These are phyloP conservation scores for Russula abietina DNA, from an alignment of 768 basidiomycete genomes.

Conservation along the genomic window DNA sequence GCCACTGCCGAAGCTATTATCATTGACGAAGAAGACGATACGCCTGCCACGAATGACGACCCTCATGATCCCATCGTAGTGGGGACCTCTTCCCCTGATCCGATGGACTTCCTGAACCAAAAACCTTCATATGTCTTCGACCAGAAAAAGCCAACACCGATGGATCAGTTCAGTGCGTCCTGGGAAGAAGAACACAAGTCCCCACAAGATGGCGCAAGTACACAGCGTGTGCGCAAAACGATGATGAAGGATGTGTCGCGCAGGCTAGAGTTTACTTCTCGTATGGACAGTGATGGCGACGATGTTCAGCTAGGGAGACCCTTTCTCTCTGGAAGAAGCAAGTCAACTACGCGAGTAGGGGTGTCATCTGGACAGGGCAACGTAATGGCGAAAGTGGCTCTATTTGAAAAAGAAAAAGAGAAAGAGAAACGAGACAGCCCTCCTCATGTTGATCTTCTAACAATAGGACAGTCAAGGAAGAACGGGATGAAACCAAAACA, in stretches of 20 bases:
- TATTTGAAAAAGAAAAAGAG: not conserved
- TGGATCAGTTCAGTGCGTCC: conserved; percentile 1
- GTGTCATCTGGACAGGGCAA: not conserved
- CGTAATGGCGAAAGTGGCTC: not conserved
- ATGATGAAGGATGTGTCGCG: not conserved
- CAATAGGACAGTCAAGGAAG: not conserved
- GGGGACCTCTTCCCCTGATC: conserved; percentile 11
- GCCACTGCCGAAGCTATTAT: not conserved
- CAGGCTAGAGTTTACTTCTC: not conserved
- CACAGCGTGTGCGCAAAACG: conserved; percentile 9
- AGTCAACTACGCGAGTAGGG: not conserved
- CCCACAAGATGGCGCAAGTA: conserved; percentile 13
- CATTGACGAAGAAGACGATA: conserved; percentile 13
- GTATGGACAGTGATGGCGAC: not conserved
- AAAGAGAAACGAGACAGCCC: too few species aligned
- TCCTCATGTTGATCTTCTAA: not conserved
- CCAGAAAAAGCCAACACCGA: conserved; percentile 5
- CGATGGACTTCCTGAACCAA: conserved; percentile 5
- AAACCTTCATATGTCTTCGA: conserved; percentile 8
- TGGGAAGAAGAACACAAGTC: not conserved
- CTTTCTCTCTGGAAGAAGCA: not conserved
- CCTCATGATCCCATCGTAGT: not conserved
- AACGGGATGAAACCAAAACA: conserved; percentile 10
- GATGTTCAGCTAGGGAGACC: not conserved
- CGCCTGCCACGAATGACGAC: not conserved